Base-by-base conservation (phyloP, 2,329 filamentous ascomycete genomes). In the Sporothrix dimorphospora region DNA sequence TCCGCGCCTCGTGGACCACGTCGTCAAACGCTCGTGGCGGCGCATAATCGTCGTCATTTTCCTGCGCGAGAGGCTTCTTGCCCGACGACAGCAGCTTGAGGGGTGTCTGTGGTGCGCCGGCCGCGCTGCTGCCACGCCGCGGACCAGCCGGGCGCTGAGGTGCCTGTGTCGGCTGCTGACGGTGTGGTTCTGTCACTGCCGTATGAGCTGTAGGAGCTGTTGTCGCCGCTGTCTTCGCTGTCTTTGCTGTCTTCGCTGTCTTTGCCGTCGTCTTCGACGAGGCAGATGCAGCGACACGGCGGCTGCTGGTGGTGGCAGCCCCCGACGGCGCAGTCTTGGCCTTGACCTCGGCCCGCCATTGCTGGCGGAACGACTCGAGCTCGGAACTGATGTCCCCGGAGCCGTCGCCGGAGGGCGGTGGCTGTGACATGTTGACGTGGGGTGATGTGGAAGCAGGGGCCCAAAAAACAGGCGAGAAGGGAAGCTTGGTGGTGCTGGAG, bases 311-410 rank as follows among this genome's bases (percentile, higher is more conserved):
- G 47, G 69, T 4, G 73, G 63, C 49, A 16, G 59, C 66, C 68
- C 74, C 72, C 4, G 76, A 8, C 19, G 78, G 53, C 0, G 70
- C 40, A 70, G 81, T 78, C 73, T 79, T 84, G 2, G 81, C 81
- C 66, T 84, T 79, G 7, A 97, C 92, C 79, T 98, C 94, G 76
- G 93, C 91, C 73, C 89, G 89, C 94, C 94, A 98, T 85, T 94
- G 87, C 78, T 89, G 88, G 75, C 95, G 91, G 82, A 98, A 98
- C 61, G 88, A 90, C 81, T 97, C 93, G 73, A 98, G 88, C 81
- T 97, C 94, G 68, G 90, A 86, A 79, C 89, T 86, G 65, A 86
- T 81, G 71, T 84, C 67, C 16, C 51, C 45, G 11, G 30, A 4
- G 38, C 27, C 70, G 6, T n/a, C 21, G 45, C 42, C 51, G 5